Evolutionary conservation across 2,329 filamentous ascomycete species (phyloP), one percentile per base, ranked within the genome.

Genomic region (Botrytis deweyae): DNA sequence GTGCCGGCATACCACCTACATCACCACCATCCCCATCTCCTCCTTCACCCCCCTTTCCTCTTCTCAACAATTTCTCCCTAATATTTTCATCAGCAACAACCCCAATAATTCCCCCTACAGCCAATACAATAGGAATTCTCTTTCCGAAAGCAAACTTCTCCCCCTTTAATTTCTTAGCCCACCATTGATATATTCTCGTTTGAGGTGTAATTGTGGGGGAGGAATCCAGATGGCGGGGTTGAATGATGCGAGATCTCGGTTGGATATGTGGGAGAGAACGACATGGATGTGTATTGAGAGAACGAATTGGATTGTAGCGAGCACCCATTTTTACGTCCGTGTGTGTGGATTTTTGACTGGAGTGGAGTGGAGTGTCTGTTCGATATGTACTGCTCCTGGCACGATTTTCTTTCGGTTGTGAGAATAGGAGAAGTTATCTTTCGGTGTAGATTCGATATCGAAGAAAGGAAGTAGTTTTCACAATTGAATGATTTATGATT

Each of bases 101-200:
- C 80, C 96, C 91, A 80, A 91, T 89, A 36, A 93, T 91, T 76
- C 98, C 88, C 77, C 96, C 91, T 83, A 97, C 94, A 6, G 95
- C 93, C 86, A 98, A 92, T 58, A 96, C 96, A 25, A 99, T 95
- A 71, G 99, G 89, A 85, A 99, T 96, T 81, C 98, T 98, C 79
- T 99, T 89, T 73, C 99, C 89, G 78, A 98, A 92, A 20, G 6
- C 10, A 9, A 42, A 44, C 16, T 16, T 64, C 61, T 44, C 61
- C 25, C 25, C 61, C 16, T 44, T 29, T 8, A 10, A 29, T 29
- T 64, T 42, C 25, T 44, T 64, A 18, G 3, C 6, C 38, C 61
- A 42, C 61, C 61, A 29, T 64, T 29, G 4, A 12, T 20, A 18
- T 6, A 64, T 42, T 42, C 7, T 64, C 12, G 61, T 40, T 18